Evolutionary conservation across 257 asterid species (phyloP).

Genomic region (Jasminum sambac): DNA sequence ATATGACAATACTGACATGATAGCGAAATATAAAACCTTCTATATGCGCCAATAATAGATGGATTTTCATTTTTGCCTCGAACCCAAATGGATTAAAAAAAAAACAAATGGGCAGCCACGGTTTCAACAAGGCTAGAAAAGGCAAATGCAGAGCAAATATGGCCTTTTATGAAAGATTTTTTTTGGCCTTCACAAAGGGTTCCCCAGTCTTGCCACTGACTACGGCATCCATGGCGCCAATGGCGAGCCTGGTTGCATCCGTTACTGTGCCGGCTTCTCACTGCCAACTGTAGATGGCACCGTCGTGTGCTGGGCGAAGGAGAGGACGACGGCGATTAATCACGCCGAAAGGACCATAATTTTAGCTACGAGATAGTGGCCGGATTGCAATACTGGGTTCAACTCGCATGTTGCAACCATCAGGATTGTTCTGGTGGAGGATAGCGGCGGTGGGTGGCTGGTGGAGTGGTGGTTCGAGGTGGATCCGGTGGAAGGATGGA

Average conservation of each 20-base stretch:
- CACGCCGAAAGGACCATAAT: slow-evolving; percentile 32
- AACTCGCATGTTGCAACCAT: slow-evolving; percentile 52
- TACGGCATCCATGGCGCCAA: slow-evolving; percentile 61
- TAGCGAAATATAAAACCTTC: too few species aligned
- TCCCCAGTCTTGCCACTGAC: slow-evolving; percentile 57
- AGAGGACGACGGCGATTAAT: slow-evolving; percentile 39
- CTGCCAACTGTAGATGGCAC: slow-evolving; percentile 6
- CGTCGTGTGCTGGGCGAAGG: slow-evolving; percentile 53
- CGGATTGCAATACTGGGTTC: slow-evolving; percentile 70
- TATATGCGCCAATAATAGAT: too few species aligned
- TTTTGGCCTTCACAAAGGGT: slow-evolving; percentile 72
- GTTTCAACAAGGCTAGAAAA: slow-evolving; percentile 42
- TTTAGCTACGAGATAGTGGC: slow-evolving; percentile 56
- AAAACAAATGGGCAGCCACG: slow-evolving; percentile 59
- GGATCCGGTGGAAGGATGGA: slow-evolving; percentile 64
- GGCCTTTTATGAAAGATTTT: slow-evolving; percentile 59
- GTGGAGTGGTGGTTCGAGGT: slow-evolving; percentile 66
- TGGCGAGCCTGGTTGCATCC: slow-evolving; percentile 67
- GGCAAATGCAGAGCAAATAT: slow-evolving; percentile 56
- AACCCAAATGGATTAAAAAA: not conserved
- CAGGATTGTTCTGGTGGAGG: slow-evolving; percentile 33
- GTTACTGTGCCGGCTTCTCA: slow-evolving; percentile 58
- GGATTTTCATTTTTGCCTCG: too few species aligned
- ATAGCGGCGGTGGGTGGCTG: slow-evolving; percentile 27
- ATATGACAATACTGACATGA: too few species aligned